Percentiles rank a stretch among this genome's conserved stretches.
These are phyloP conservation scores for Dendrobium catenatum DNA, from an alignment of 106 monocot genomes.

Conservation along the genomic window DNA sequence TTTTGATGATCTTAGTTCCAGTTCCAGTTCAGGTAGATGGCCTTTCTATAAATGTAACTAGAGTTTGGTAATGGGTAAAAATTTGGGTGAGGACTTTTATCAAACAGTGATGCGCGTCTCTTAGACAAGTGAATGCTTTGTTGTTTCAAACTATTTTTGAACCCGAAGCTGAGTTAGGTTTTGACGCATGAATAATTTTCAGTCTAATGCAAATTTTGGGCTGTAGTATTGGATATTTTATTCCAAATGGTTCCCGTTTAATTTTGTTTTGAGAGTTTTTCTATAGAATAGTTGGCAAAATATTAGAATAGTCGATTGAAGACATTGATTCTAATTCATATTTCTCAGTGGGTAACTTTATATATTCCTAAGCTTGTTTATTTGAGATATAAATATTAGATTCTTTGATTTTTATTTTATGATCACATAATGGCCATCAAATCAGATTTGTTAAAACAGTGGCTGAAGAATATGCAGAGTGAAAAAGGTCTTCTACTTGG, in stretches of 20 bases:
- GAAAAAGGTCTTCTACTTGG: slow-evolving; percentile 43
- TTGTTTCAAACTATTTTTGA: background rate
- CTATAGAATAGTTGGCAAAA: background rate
- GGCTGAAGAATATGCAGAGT: no score
- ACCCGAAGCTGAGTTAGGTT: background rate
- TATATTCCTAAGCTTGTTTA: no score
- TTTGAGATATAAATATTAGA: no score
- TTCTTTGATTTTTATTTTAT: no score
- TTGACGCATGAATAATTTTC: background rate
- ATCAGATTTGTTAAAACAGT: no score
- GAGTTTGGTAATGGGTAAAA: background rate
- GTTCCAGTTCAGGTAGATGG: slow-evolving; percentile 35
- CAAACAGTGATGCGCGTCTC: background rate
- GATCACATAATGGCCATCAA: no score
- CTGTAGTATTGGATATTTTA: slow-evolving; percentile 1
- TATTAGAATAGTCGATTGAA: background rate
- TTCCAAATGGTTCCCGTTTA: background rate
- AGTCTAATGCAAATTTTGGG: background rate
- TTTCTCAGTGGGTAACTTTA: no score
- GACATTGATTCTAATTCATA: no score
- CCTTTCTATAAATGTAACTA: background rate
- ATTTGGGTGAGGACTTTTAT: background rate
- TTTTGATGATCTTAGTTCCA: no score
- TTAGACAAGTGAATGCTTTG: background rate
- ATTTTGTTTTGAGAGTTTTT: background rate